Base-by-base conservation (phyloP, 345 rosid genomes). In the Eucalyptus regnans region DNA sequence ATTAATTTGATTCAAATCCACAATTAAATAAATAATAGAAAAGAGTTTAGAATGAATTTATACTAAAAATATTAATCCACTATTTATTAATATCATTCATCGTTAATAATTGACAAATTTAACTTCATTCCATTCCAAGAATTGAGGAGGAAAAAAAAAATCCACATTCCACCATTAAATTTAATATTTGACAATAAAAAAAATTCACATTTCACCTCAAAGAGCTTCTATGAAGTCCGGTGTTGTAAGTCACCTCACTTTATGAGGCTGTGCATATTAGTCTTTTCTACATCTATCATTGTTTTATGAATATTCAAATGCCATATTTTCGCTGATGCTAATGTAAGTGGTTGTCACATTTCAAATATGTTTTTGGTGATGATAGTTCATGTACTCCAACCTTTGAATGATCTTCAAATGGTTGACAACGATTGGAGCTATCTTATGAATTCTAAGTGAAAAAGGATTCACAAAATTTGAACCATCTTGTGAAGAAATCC, bases 151-250 rank as follows among this genome's bases (percentile, higher is more conserved):
- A n/a, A n/a, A n/a, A n/a, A n/a, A n/a, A n/a, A n/a, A n/a, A n/a
- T n/a, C n/a, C n/a, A n/a, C 33, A 33, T 33, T 52, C 23, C 56
- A 52, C 0, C 17, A 52, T 52, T 17, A 52, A 52, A 52, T 33
- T 33, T 33, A 33, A 33, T 33, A 33, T 33, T 33, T 33, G 33
- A 33, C 33, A 33, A 33, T n/a, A n/a, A 33, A 33, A 33, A 33
- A 33, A 33, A 33, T 33, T 33, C 33, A 33, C 33, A 33, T 33
- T 33, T 33, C 33, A 52, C 99, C 99, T 89, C 98, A 98, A 90
- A 95, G 95, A 88, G 91, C 91, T 27, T 88, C 98, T 62, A 91
- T 98, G 88, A 91, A 93, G 90, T 91, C 99, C 89, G 99, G 99
- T 86, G 95, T 95, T 87, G 99, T 97, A 93, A 90, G 99, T 79